phyloP scores from a whole-genome alignment of 2,329 filamentous ascomycete species.

The Botrytis deweyae region DNA sequence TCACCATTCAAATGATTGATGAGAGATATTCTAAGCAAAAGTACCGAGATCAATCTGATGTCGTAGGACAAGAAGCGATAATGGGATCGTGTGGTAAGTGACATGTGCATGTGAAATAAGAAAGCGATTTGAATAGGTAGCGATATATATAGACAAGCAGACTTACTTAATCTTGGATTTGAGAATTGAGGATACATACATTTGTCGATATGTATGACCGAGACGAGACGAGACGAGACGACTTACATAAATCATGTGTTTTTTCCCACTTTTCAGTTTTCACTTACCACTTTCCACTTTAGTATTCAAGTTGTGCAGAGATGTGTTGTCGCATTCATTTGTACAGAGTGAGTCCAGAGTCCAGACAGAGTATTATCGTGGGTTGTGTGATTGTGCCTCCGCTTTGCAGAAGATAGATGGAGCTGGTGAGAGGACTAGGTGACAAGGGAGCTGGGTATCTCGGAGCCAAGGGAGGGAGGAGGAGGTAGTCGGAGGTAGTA shows the following conservation, averaged over 20 bases:
- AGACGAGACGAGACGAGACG: not conserved
- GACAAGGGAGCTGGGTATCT: not conserved
- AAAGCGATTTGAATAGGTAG: not conserved
- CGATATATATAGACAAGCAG: not conserved
- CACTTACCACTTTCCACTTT: not conserved
- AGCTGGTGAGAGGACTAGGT: not conserved
- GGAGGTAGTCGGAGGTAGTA: not conserved
- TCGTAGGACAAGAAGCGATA: not conserved
- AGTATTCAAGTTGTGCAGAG: not conserved
- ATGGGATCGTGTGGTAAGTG: not conserved
- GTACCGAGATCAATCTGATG: not conserved
- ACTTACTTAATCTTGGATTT: not conserved
- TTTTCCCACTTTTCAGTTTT: not conserved
- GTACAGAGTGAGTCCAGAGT: not conserved
- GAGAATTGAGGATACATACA: not conserved
- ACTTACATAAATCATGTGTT: not conserved
- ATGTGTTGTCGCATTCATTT: not conserved
- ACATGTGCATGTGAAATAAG: not conserved
- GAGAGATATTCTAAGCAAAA: not conserved
- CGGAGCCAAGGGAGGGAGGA: not conserved
- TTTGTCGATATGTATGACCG: not conserved
- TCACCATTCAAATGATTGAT: not conserved
- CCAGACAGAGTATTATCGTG: not conserved
- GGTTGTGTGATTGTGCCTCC: not conserved
- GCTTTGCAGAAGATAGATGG: not conserved